Base-by-base conservation (phyloP, 768 basidiomycete species). In the Amanita rubescens region DNA sequence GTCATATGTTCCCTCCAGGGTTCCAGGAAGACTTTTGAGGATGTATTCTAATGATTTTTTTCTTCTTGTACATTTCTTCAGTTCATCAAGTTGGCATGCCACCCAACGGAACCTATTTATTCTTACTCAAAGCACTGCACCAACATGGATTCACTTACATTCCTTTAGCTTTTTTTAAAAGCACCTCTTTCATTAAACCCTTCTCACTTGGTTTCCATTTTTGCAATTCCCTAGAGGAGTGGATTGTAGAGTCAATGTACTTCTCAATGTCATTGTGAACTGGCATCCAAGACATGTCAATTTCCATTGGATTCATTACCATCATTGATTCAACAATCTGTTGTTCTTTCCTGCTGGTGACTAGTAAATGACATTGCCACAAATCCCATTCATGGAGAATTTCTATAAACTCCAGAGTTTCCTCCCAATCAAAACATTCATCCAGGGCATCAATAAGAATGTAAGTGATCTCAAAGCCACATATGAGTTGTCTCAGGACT, bases 71-170 rank as follows among this genome's bases (percentile, higher is more conserved):
- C n/a, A n/a, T n/a, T n/a, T n/a, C n/a, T n/a, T n/a, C n/a, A n/a
- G n/a, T n/a, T 33, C 32, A 33, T 33, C 32, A 5, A 33, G 5
- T 12, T 33, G 32, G 12, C 32, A 33, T 5, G 32, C 32, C 5
- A 12, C 32, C 32, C 32, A 33, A 12, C 32, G 12, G 32, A 33
- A 33, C 32, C 32, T 33, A 33, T 33, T 33, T 5, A 69, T 15
- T 66, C 65, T 3, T 86, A 85, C 57, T 73, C 60, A 0, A 48
- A 33, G 5, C 32, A 33, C 12, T 5, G 61, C 2, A 75, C 68
- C 5, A 33, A 6, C 32, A 33, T 33, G 6, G 12, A 3, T 15
- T 10, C 11, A 44, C 42, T 19, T 5, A 44, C 42, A 44, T 44
- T 25, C 42, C 42, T 14, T 44, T 14, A 19, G 42, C 42, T 15